A percentile compares a stretch with the other conserved stretches of the same genome.
Conservation (phyloP, 768 basidiomycete genomes). For the Boletus vermiculosoides region DNA sequence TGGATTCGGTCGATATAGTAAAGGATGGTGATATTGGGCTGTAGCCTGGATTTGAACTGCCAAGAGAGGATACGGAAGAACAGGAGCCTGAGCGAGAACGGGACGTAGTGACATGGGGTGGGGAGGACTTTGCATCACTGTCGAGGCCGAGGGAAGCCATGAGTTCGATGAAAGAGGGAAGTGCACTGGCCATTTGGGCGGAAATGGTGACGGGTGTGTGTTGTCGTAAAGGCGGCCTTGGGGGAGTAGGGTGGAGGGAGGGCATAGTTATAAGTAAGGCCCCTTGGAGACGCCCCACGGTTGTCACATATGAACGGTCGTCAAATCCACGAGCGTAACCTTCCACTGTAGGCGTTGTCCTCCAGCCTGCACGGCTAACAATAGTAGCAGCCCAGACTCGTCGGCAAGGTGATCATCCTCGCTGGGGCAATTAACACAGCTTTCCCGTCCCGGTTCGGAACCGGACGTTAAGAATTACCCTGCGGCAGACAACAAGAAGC, state of each 20-base stretch:
- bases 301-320: slow-evolving; percentile 36
- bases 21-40: slow-evolving; percentile 36
- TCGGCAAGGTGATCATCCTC: slow-evolving; percentile 60
- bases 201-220: slow-evolving; percentile 29
- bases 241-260: slow-evolving; percentile 14
- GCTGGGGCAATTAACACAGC: slow-evolving; percentile 20
- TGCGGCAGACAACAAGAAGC: neutral
- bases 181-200: slow-evolving; percentile 55
- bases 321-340: slow-evolving; percentile 29
- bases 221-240: slow-evolving; percentile 21
- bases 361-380: slow-evolving; percentile 33
- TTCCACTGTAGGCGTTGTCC: slow-evolving; percentile 24
- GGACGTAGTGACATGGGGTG: slow-evolving; percentile 25
- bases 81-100: slow-evolving; percentile 43
- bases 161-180: slow-evolving; percentile 86
- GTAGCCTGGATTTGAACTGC: slow-evolving; percentile 34
- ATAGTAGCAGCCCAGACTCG: slow-evolving; percentile 48
- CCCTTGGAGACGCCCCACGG: slow-evolving; percentile 39
- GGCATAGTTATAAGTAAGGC: slow-evolving; percentile 30
- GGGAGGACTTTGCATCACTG: slow-evolving; percentile 37
- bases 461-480: slow-evolving; percentile 5
- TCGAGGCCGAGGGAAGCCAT: slow-evolving; percentile 82
- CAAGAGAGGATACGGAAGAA: slow-evolving; percentile 44
- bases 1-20: slow-evolving; percentile 32
- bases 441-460: slow-evolving; percentile 17